These are phyloP conservation scores for Wickerhamiella azyma DNA, from an alignment of 805 yeast species.

Conservation along the genomic window DNA sequence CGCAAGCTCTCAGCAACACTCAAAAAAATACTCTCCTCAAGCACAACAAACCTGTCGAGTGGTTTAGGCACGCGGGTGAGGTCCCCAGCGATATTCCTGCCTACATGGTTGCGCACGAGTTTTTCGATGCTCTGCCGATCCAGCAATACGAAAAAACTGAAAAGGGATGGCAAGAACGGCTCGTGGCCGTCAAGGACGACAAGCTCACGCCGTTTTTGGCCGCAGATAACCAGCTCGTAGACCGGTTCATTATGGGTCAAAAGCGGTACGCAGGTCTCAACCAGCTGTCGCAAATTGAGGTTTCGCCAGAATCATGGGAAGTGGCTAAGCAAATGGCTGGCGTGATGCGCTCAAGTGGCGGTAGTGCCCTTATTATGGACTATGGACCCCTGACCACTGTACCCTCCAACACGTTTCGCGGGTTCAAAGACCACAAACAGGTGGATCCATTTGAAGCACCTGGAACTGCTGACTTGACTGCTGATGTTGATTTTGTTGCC, in stretches of 20 bases:
- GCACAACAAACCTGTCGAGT: constrained; percentile 37
- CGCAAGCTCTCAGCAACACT: constrained; percentile 43
- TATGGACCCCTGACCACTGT: constrained; percentile 52
- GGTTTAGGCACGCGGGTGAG: constrained; percentile 24
- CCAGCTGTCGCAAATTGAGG: constrained; percentile 47
- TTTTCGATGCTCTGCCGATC: constrained; percentile 76
- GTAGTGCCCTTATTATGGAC: constrained; percentile 63
- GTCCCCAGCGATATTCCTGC: constrained; percentile 34
- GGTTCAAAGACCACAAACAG: constrained; percentile 55
- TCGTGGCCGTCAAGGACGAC: constrained; percentile 40
- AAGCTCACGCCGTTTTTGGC: constrained; percentile 13
- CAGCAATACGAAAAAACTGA: constrained; percentile 45
- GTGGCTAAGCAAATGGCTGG: constrained; percentile 41
- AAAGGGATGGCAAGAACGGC: constrained; percentile 65
- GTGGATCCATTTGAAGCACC: constrained; percentile 65
- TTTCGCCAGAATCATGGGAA: constrained; percentile 59
- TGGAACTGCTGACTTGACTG: constrained; percentile 69
- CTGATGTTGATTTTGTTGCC: constrained; percentile 69
- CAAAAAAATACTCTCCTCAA: constrained; percentile 41
- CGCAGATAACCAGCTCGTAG: constrained; percentile 6
- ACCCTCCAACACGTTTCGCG: constrained; percentile 63
- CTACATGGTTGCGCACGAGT: constrained; percentile 69
- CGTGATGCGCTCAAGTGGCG: constrained; percentile 30
- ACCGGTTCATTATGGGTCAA: constrained; percentile 14
- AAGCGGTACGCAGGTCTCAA: constrained; percentile 40